Conservation (phyloP, 768 basidiomycete genomes). For the Boletus sp. region DNA sequence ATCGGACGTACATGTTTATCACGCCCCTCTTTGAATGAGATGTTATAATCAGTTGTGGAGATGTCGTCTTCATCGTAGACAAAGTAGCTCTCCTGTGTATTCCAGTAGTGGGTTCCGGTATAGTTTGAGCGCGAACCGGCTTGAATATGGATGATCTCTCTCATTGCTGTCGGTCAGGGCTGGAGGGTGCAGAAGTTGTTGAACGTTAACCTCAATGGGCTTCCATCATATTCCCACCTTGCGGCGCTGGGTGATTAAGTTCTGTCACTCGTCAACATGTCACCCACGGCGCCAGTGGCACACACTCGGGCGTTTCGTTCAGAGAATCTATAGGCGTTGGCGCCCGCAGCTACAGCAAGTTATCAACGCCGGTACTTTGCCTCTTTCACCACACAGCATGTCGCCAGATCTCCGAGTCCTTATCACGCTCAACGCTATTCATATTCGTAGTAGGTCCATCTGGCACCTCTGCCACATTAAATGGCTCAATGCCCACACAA, state of each 20-base stretch:
- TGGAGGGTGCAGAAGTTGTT: background rate
- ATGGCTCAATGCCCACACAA: background rate
- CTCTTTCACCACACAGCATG: constrained; percentile 1
- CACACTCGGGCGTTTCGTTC: background rate
- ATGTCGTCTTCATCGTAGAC: constrained; percentile 46
- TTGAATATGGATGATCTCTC: constrained; percentile 78
- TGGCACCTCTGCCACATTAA: constrained; percentile 1
- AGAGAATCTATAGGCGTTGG: background rate
- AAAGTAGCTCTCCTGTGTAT: constrained; percentile 72
- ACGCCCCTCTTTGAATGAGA: constrained; percentile 67
- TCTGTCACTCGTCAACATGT: background rate
- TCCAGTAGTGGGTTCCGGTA: constrained; percentile 79
- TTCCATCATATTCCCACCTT: constrained; percentile 7
- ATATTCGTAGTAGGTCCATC: no score
- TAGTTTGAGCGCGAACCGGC: constrained; percentile 68
- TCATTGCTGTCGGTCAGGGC: constrained; percentile 42
- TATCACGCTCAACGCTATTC: background rate
- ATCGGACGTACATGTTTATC: constrained; percentile 44
- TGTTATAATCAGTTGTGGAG: constrained; percentile 45
- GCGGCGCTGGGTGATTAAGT: background rate
- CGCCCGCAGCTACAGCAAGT: constrained; percentile 1
- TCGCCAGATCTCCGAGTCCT: background rate
- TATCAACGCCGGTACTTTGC: no score
- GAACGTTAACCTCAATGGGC: background rate
- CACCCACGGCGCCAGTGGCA: no score